Evolutionary conservation across 106 monocot species (phyloP), one percentile per base, ranked within the genome.

Genomic region (Triglochin maritima): DNA sequence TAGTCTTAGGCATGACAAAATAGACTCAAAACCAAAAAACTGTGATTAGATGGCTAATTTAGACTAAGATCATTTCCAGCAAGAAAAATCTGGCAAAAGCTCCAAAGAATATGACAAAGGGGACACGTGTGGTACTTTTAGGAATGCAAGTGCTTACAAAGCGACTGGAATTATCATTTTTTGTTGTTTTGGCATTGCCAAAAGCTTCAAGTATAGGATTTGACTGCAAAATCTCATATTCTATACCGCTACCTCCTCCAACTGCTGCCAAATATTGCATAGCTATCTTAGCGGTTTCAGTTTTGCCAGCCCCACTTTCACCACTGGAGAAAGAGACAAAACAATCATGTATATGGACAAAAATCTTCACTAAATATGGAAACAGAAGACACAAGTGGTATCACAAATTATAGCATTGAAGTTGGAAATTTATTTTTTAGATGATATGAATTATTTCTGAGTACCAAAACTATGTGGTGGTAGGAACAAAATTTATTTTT

Each of bases 241-340:
- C 95, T 50, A 96, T 96, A 52, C 95, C 95, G 66, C 90, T 91
- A 9, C 95, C 95, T 29, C 95, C 95, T 64, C 90, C 95, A 67
- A 96, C 81, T 54, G 95, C 74, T 74, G 95, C 91, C 79, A 96
- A 77, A 75, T 96, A 96, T 74, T 96, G 95, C 95, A 96, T 96
- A 47, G 95, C 90, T 69, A 96, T 96, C 56, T 96, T 96, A 79
- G 95, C 95, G 41, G 90, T 96, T 86, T 96, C 95, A 59, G 95
- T 96, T 81, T 96, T 96, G 11, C 95, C 95, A n/a, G 95, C 95
- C 58, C 95, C 95, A 79, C 95, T 96, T 74, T 96, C 95, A 66
- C 95, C 95, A 81, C 95, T 96, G 60, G 17, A 79, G 44, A 74
- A 69, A 47, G 17, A 49, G 45, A 64, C 9, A 46, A 60, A 2